phyloP scores from a whole-genome alignment of 352 stramenopile species.

The Albugo candida region DNA sequence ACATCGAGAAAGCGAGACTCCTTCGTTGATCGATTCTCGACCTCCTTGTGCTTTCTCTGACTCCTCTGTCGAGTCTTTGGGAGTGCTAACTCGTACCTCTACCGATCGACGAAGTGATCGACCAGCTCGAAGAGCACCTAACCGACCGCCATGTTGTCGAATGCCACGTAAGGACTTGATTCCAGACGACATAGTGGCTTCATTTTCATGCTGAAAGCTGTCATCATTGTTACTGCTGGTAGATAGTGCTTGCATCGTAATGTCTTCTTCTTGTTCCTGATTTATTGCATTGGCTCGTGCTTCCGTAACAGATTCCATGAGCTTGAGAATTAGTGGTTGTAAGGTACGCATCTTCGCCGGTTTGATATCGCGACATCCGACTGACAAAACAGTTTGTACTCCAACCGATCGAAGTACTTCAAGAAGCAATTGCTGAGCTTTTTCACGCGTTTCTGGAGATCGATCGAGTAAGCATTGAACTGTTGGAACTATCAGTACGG shows the following conservation, averaged over 20 bases:
- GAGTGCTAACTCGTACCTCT: no score
- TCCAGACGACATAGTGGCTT: no score
- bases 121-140: neutral
- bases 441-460: constrained; percentile 61
- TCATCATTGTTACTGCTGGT: neutral
- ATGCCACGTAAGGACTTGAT: neutral
- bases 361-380: constrained; percentile 63
- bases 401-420: constrained; percentile 72
- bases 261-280: neutral
- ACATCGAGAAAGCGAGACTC: neutral
- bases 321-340: constrained; percentile 71
- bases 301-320: constrained; percentile 21
- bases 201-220: neutral
- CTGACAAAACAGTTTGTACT: constrained; percentile 43
- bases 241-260: neutral
- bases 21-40: neutral
- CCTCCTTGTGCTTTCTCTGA: neutral
- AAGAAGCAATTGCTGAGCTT: constrained; percentile 48
- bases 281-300: neutral
- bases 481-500: constrained; percentile 34
- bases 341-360: constrained; percentile 70
- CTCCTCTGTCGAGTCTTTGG: neutral
- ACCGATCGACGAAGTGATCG: neutral
- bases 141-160: neutral
- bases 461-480: constrained; percentile 75